Base-by-base conservation (phyloP, 805 yeast genomes). In the Lipomyces starkeyi region DNA sequence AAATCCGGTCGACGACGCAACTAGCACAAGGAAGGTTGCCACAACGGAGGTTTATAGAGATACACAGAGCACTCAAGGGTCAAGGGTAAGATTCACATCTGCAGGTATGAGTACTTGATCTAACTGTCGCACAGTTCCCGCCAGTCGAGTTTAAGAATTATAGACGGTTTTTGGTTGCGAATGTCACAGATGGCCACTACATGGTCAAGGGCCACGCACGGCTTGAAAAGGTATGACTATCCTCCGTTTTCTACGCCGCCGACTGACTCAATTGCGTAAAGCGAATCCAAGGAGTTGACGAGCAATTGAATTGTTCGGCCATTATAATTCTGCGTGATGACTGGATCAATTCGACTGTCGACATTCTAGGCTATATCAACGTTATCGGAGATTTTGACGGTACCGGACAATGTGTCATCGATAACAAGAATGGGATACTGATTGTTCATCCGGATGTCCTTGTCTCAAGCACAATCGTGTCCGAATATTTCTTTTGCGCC, bases 381-480 rank as follows among this genome's bases (percentile, higher is more conserved):
- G 57, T 79, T 4, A 67, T 79, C 11, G 79, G 78, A n/a, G 69
- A 70, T 1, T 74, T 69, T 37, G 69, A 70, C 57, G 32, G 47
- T 5, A 29, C 65, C 3, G 66, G 68, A 29, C 63, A 60, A 29
- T 69, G 71, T 49, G 58, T 67, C 7, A 34, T 88, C 71, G 81
- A 83, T 58, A 83, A 84, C 66, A 78, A 83, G 43, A 83, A 83
- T 37, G 87, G 89, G 72, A 76, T 93, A n/a, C 78, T 93, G 35
- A 83, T 94, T 25, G 84, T 95, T 84, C 86, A 90, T 71, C 99
- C 99, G 0, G 98, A 95, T 76, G 79, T 86, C 3, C 78, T 95
- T 13, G 79, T 94, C 0, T 86, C 97, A 0, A 93, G 97, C 1
- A 95, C 98, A 0, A 80, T 88, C 3, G 85, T 93, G 0, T 89